Evolutionary conservation across 2,329 filamentous ascomycete species (phyloP), one percentile per base, ranked within the genome.

Genomic region (Venturia asperata): DNA sequence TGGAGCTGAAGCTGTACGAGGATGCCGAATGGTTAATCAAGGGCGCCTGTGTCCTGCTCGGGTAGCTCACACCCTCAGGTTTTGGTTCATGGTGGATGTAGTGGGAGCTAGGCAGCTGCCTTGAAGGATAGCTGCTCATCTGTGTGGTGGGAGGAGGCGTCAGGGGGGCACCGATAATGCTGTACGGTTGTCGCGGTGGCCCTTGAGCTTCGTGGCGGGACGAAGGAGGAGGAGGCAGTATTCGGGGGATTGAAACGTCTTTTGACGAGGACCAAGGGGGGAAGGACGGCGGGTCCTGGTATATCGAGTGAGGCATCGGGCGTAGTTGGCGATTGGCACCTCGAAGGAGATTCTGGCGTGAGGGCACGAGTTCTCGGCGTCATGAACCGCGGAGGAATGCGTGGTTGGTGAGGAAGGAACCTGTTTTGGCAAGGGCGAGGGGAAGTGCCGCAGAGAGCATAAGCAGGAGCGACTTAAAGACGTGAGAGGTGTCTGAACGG

Each of bases 111-210:
- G 60, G 60, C 60, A 42, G 37, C 39, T 61, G 42, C 42, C 37
- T 41, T 17, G 60, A 43, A 19, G 9, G 6, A 15, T 17, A 5
- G 39, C 37, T 27, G 21, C 13, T 43, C 60, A 61, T 61, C n/a
- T 61, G 37, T 27, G 60, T 11, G 21, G 60, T 61, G 17, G 37
- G 42, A 42, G 60, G 60, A 43, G 60, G 60, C 21, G 60, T 61
- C 17, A 27, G 60, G 6, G 37, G 60, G 5, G 19, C 60, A n/a
- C n/a, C 10, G 7, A 2, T 21, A 34, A 13, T 6, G 30, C 52
- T n/a, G 30, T 37, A 58, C 19, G 27, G 30, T n/a, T 58, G 52
- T 11, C 52, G 30, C n/a, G 6, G 52, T 37, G 4, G 52, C 19
- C 19, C 27, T n/a, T 58, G 52, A 13, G 10, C 39, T 27, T 42